A percentile compares a stretch with the other conserved stretches of the same genome.
Evolutionary conservation across 495 filamentous ascomycete genomes (phyloP).

Genomic region (Chaetomium fimeti): DNA sequence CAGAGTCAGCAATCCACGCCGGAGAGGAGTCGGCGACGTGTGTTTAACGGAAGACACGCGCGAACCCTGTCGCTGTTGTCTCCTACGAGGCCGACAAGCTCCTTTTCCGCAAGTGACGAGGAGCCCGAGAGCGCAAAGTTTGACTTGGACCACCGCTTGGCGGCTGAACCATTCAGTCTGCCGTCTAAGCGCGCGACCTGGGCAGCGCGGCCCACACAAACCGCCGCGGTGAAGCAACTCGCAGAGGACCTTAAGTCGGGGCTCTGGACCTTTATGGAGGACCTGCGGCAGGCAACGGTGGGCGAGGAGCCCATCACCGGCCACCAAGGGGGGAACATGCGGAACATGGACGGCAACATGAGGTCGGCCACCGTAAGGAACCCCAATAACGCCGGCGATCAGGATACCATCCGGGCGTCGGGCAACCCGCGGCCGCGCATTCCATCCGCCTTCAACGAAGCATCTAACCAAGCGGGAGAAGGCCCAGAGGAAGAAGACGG

Average conservation of each 20-base stretch:
- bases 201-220: conserved; percentile 43
- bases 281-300: conserved; percentile 89
- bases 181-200: conserved; percentile 50
- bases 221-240: conserved; percentile 66
- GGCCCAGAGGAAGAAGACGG: neutral
- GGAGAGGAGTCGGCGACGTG: conserved; percentile 45
- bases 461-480: neutral
- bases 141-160: conserved; percentile 24
- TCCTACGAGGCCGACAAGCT: conserved; percentile 46
- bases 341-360: conserved; percentile 40
- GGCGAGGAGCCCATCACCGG: conserved; percentile 82
- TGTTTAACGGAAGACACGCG: conserved; percentile 60
- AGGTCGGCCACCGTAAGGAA: conserved; percentile 38
- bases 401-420: conserved; percentile 42
- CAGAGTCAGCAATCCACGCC: conserved; percentile 51
- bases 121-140: conserved; percentile 22
- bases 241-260: conserved; percentile 86
- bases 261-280: conserved; percentile 95
- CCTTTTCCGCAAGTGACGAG: conserved; percentile 35
- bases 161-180: conserved; percentile 22
- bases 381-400: conserved; percentile 19
- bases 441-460: conserved; percentile 29
- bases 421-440: conserved; percentile 26
- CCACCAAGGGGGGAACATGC: conserved; percentile 46
- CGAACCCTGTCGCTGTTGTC: conserved; percentile 82